phyloP scores from a whole-genome alignment of 2,329 filamentous ascomycete species.

The Epichloe hybrida region DNA sequence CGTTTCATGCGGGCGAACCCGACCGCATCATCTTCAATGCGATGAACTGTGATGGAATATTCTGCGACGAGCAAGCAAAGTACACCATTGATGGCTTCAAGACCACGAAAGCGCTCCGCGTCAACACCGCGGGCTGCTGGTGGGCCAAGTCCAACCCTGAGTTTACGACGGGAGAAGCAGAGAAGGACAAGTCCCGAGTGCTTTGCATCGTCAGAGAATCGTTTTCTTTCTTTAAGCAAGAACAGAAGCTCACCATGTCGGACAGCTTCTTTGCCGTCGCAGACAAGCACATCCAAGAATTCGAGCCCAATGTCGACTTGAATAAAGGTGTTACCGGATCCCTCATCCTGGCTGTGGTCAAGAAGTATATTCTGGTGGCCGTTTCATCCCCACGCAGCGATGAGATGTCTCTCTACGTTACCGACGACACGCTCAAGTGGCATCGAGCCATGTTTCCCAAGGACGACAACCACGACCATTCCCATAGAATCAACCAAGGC shows the following conservation, averaged over 20 bases:
- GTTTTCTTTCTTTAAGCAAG: slow-evolving; percentile 55
- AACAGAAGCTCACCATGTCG: slow-evolving; percentile 68
- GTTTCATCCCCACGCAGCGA: slow-evolving; percentile 66
- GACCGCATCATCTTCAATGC: slow-evolving; percentile 78
- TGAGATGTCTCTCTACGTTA: slow-evolving; percentile 86
- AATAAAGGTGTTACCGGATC: slow-evolving; percentile 65
- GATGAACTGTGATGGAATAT: slow-evolving; percentile 50
- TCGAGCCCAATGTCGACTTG: slow-evolving; percentile 65
- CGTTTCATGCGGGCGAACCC: slow-evolving; percentile 72
- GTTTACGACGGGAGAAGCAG: slow-evolving; percentile 56
- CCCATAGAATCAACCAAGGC: slow-evolving; percentile 53
- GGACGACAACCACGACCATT: slow-evolving; percentile 64
- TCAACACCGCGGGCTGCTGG: slow-evolving; percentile 61
- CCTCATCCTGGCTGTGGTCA: slow-evolving; percentile 69
- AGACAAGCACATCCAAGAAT: slow-evolving; percentile 39
- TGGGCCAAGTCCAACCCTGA: slow-evolving; percentile 70
- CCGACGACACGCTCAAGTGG: slow-evolving; percentile 72
- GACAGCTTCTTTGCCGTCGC: slow-evolving; percentile 63
- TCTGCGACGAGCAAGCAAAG: slow-evolving; percentile 48
- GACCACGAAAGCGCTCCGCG: slow-evolving; percentile 49
- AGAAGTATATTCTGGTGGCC: slow-evolving; percentile 76
- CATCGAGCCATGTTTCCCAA: slow-evolving; percentile 81
- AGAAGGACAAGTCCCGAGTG: slow-evolving; percentile 55
- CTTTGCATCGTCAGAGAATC: slow-evolving; percentile 69
- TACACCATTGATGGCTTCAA: slow-evolving; percentile 86